Base-by-base conservation (phyloP, 1,139 yeast genomes). In the Geotrichum europaeum region DNA sequence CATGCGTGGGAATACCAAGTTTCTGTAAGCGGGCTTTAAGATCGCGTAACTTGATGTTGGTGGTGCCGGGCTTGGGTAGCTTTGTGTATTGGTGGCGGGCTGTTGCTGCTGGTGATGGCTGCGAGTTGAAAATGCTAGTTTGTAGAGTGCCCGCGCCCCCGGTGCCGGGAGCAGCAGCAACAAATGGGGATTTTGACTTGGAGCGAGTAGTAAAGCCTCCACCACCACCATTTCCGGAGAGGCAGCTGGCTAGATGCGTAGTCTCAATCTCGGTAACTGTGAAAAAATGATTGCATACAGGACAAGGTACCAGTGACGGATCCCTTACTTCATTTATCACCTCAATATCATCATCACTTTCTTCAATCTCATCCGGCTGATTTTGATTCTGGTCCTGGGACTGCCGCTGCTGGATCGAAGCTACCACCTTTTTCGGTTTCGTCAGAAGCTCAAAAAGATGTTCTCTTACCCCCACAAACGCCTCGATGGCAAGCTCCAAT, bases 211-310 rank as follows among this genome's bases (percentile, higher is more conserved):
- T 25, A 32, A 20, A 40, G n/a, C 56, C 56, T 7, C 56, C 56
- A 15, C 53, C 60, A 28, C 32, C 32, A 10, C 18, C 43, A 6
- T 3, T 36, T 10, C 43, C 43, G 10, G 49, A 51, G 58, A 89
- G 73, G 69, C 97, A 90, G 50, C 78, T 76, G 68, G 86, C 94
- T n/a, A 90, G 79, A 70, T 90, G 97, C 0, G 79, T 73, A 0
- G 83, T 70, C 71, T 90, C 90, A 15, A 90, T 75, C 22, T 79
- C 79, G 10, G 75, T 77, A 0, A 86, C 77, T 1, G 87, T 80
- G 81, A 86, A 82, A 32, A 72, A 72, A 53, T 80, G 77, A 4
- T 74, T 71, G 71, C 97, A 90, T 1, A 90, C 78, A 0, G 97
- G 97, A 69, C 97, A 90, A 12, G 52, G 43, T 22, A 59, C 64